Base-by-base conservation (phyloP, 129 eudicot species). In the Arctium lappa region DNA sequence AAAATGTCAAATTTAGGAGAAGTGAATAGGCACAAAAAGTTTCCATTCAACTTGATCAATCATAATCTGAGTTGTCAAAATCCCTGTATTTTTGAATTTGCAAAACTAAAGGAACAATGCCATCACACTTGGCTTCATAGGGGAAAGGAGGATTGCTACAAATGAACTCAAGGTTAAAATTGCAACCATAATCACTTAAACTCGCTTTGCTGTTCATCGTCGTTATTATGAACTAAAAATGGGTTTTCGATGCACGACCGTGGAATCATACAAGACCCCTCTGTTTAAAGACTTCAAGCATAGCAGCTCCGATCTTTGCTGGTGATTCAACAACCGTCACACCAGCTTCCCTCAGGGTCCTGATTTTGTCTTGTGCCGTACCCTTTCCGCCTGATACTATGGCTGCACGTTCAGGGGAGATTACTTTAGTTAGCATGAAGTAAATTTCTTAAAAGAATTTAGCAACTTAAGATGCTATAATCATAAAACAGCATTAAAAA, bases 351-450 rank as follows among this genome's bases (percentile, higher is more conserved):
- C 85, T 89, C 0, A 96, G 88, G 33, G 97, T 90, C 93, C 83
- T 91, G 86, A 96, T 96, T 85, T 96, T 96, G 95, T 96, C 99
- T 79, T 96, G 99, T 34, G 99, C 99, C 0, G 99, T 96, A 32
- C 99, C 99, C 77, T 96, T 96, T 48, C 99, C 99, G n/a, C 99
- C 99, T 2, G 99, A 93, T 85, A 96, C 99, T 38, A 96, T 96
- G 62, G 99, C 99, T 96, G 99, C 94, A 88, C 10, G 72, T 76
- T 77, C 81, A 78, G 46, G 22, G 12, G 3, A 63, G 68, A 18
- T 80, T 11, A 18, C 8, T 46, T 32, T 36, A 75, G 84, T 77
- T 38, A 80, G 31, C 18, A 46, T 46, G 5, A 15, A 56, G 65
- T 56, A 56, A 56, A 56, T 3, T 60, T 60, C 68, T 16, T 16